These are phyloP conservation scores for Tylopilus sp. DNA, from an alignment of 1,284 basidiomycete species.

Conservation along the genomic window DNA sequence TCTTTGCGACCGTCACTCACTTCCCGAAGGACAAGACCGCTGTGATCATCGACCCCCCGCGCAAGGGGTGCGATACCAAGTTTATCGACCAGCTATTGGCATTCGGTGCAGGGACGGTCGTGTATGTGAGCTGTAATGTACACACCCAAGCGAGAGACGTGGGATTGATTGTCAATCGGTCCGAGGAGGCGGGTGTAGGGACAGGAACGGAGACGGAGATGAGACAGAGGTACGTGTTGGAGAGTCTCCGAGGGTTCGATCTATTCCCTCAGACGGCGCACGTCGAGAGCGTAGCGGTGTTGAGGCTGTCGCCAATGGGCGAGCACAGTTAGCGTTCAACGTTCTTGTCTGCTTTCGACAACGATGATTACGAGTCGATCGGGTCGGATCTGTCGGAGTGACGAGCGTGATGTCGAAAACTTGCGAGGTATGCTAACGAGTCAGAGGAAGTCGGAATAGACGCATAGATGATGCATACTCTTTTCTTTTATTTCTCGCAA, in stretches of 20 bases:
- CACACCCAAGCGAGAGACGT: conserved; percentile 89
- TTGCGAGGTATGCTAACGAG: no score
- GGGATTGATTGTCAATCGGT: conserved; percentile 72
- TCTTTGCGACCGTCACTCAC: conserved; percentile 71
- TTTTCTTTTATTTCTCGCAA: no score
- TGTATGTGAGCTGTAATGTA: conserved; percentile 97
- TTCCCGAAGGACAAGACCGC: conserved; percentile 80
- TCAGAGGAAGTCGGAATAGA: no score
- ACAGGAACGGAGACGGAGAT: conserved; percentile 28
- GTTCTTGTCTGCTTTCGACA: background rate
- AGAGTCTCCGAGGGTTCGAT: conserved; percentile 89
- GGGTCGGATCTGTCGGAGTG: background rate
- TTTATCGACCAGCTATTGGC: conserved; percentile 85
- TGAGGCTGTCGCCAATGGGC: conserved; percentile 52
- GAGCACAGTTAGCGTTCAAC: background rate
- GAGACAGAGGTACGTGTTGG: conserved; percentile 69
- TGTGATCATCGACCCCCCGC: conserved; percentile 88
- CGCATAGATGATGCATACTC: no score
- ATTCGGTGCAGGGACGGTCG: conserved; percentile 79
- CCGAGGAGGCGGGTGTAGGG: conserved; percentile 22
- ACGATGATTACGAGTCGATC: background rate
- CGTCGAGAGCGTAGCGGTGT: conserved; percentile 84
- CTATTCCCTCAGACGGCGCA: conserved; percentile 96
- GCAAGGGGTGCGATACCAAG: conserved; percentile 89
- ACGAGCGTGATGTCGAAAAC: background rate